Conservation (phyloP, 1,284 basidiomycete genomes). For the Tilletia setariae region DNA sequence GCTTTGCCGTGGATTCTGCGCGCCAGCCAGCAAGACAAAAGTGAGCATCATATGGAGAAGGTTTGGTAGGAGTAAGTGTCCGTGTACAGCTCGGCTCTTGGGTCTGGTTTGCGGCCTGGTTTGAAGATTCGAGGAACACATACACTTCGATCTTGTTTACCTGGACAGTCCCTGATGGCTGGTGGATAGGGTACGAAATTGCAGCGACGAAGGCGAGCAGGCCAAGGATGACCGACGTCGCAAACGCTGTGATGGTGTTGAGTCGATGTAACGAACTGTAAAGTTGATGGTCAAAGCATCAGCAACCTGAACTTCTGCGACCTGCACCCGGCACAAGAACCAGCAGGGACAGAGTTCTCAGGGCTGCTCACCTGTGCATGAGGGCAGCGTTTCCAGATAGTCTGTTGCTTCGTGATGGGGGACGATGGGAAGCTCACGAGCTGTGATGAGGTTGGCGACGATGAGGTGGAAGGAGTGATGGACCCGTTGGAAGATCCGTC, state of each 20-base stretch:
- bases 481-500: conserved; percentile 4
- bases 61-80: neutral
- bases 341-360: neutral
- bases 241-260: conserved; percentile 68
- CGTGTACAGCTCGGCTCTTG: neutral
- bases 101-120: no score
- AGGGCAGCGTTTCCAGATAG: neutral
- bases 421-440: neutral
- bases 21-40: neutral
- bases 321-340: neutral
- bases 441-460: neutral
- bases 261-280: conserved; percentile 64
- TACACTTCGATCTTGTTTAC: conserved; percentile 68
- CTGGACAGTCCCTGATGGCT: conserved; percentile 61
- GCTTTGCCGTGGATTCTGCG: conserved; percentile 27
- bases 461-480: conserved; percentile 1
- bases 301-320: neutral
- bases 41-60: conserved; percentile 3
- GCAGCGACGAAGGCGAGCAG: conserved; percentile 56
- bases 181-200: conserved; percentile 28
- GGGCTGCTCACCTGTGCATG: conserved; percentile 12
- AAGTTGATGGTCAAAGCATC: neutral
- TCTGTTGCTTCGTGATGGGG: neutral
- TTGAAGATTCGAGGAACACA: conserved; percentile 19
- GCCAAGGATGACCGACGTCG: conserved; percentile 62